These are phyloP conservation scores for Polyporus arcularius DNA, from an alignment of 768 basidiomycete genomes.

Conservation along the genomic window DNA sequence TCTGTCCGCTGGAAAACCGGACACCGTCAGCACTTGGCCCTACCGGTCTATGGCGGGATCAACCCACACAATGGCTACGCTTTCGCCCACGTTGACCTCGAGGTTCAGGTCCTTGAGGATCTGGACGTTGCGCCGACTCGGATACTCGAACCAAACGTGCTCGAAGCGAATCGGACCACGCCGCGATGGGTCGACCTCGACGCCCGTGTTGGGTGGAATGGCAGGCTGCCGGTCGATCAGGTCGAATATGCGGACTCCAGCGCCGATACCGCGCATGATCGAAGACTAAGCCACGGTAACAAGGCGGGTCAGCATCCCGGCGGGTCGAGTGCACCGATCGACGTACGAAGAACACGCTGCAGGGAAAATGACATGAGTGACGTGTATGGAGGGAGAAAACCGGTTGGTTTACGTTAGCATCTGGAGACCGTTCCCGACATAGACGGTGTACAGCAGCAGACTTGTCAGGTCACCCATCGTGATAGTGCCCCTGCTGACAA, in stretches of 20 bases:
- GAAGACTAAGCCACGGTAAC: slow-evolving; percentile 55
- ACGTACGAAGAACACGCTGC: slow-evolving; percentile 42
- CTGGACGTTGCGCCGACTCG: slow-evolving; percentile 76
- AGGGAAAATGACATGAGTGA: background rate
- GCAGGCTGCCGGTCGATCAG: slow-evolving; percentile 80
- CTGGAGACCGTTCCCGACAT: slow-evolving; percentile 78
- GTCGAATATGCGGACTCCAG: slow-evolving; percentile 92
- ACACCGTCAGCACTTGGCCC: background rate
- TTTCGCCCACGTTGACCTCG: slow-evolving; percentile 80
- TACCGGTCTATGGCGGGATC: slow-evolving; percentile 5
- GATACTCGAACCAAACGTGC: slow-evolving; percentile 86
- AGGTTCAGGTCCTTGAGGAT: slow-evolving; percentile 85
- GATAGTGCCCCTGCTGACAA: slow-evolving; percentile 86
- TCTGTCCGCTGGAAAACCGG: slow-evolving; percentile 64
- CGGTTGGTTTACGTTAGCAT: slow-evolving; percentile 78
- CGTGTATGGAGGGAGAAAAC: no score
- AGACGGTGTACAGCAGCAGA: slow-evolving; percentile 87
- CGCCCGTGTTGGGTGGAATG: slow-evolving; percentile 67
- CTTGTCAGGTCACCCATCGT: slow-evolving; percentile 92
- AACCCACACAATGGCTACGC: slow-evolving; percentile 88
- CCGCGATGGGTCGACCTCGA: slow-evolving; percentile 51
- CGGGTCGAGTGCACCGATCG: background rate
- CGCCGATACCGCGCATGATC: slow-evolving; percentile 96
- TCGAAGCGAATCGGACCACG: slow-evolving; percentile 81
- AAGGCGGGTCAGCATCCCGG: no score